Evolutionary conservation across 768 basidiomycete genomes (phyloP), one percentile per base, ranked within the genome.

Genomic region (Rhizopogon vulgaris): DNA sequence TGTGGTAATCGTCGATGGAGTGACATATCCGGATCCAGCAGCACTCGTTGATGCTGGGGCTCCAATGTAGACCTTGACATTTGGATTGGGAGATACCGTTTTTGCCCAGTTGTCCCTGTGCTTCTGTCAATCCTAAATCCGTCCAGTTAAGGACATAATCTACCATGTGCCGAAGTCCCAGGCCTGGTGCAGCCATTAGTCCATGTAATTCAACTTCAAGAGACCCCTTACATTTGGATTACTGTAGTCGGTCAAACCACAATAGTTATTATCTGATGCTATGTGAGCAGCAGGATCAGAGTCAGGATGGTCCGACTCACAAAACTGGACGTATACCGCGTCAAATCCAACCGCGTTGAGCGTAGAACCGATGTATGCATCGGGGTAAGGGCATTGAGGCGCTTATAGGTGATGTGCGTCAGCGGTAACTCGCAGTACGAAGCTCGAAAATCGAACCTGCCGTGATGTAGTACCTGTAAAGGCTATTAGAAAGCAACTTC

Each of bases 321-420:
- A 78, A 63, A 78, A 78, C 56, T 78, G 77, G 22, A 78, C 78
- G 38, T 75, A 78, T 48, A 78, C 65, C 3, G 75, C 77, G 53
- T 79, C 77, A 50, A 79, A 78, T 1, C 58, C 65, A 27, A 74
- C 74, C 0, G 58, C 61, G 56, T 73, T 71, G 57, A 78, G 57
- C 40, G 74, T 71, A 1, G 69, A 60, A 6, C 74, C 73, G 4
- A 78, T 59, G 42, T 71, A 70, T 4, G 75, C 68, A 57, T 79
- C 77, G 0, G 77, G 78, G 60, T 63, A 79, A 6, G 74, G 73
- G 57, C 77, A 78, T 47, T 79, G 71, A 37, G 71, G 71, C 38
- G 71, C 71, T 58, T 24, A 40, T 62, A 53, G 10, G 11, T 32
- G 38, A 30, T 28, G 18, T 58, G 22, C 15, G 28, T 52, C 38